Base-by-base conservation (phyloP, 78 protist genomes). In the Dictyostelium purpureum region DNA sequence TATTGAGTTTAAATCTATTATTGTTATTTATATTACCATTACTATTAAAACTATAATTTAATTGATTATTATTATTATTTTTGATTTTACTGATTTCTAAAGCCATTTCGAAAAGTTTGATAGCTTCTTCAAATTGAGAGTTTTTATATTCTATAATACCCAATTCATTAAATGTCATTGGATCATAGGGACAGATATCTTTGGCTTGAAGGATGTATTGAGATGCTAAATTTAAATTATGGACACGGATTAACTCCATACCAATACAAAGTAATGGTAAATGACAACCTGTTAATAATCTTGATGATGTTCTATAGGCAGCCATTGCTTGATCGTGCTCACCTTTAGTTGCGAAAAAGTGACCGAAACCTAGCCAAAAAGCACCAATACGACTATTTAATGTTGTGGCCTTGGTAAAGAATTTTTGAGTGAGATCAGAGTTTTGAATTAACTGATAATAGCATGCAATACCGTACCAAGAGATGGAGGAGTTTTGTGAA, bases 251-350 rank as follows among this genome's bases (percentile, higher is more conserved):
- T 43, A 89, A 79, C 26, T 89, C 94, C 94, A 89, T 89, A 24
- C 94, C 94, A 21, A 78, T 77, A 35, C 89, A 88, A 7, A 78
- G 26, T 26, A 73, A 9, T 38, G 87, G 94, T 56, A 78, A 49
- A 56, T 78, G 94, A 43, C 77, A 71, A 26, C 91, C 91, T 6
- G 94, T 79, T 19, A 89, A 19, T 38, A 89, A 38, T 57, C 94
- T 70, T 4, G 94, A 77, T 9, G 94, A 82, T 12, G 79, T 89
- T 63, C 94, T 77, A 47, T 89, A 89, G 2, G 85, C 94, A 28
- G 94, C 75, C 82, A 89, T 89, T 0, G 94, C 94, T 69, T 76
- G 88, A 76, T 89, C 94, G 61, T 89, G 94, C 40, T 89, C 94
- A 47, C 90, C 94, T 38, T 79, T 79, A 51, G 28, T 35, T 24